Conservation (phyloP, 2,329 filamentous ascomycete species). For the Neoarthrinium moseri region DNA sequence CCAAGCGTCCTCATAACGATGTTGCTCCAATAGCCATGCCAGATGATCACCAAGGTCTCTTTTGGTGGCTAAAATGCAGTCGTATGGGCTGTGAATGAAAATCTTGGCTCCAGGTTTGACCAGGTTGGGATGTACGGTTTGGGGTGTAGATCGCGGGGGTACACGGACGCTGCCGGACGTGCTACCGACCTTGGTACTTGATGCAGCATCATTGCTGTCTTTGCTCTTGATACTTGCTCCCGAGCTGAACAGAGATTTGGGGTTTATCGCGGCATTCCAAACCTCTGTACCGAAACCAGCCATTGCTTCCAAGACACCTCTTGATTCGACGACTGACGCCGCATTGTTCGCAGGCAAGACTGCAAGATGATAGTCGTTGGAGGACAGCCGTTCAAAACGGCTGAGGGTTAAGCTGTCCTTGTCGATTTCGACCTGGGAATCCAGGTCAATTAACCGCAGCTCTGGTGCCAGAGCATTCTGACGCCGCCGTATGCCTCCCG, state of each 20-base stretch:
- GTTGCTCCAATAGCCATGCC: conserved; percentile 78
- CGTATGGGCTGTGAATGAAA: conserved; percentile 94
- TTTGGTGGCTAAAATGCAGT: conserved; percentile 90
- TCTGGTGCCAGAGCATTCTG: conserved; percentile 84
- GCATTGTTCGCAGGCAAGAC: conserved; percentile 74
- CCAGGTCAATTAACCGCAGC: conserved; percentile 84
- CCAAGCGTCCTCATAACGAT: conserved; percentile 84
- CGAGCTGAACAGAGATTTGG: conserved; percentile 83
- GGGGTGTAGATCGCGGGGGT: conserved; percentile 21
- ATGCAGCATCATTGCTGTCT: conserved; percentile 59
- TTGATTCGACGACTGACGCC: conserved; percentile 60
- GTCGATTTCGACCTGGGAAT: conserved; percentile 82
- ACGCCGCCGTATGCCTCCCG: conserved; percentile 66
- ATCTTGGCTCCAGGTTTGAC: conserved; percentile 64
- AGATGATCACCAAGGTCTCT: conserved; percentile 84
- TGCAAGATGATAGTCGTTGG: conserved; percentile 88
- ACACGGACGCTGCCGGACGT: conserved; percentile 32
- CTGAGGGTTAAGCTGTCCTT: conserved; percentile 84
- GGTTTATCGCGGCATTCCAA: conserved; percentile 89
- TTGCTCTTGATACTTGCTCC: conserved; percentile 71
- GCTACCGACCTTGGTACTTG: conserved; percentile 45
- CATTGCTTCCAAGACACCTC: conserved; percentile 74
- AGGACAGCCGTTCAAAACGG: conserved; percentile 80
- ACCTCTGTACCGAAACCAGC: conserved; percentile 72
- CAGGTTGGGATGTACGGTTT: conserved; percentile 52